Percentiles rank a stretch among this genome's conserved stretches.
Conservation (phyloP, 768 basidiomycete genomes). For the Russula abietina region DNA sequence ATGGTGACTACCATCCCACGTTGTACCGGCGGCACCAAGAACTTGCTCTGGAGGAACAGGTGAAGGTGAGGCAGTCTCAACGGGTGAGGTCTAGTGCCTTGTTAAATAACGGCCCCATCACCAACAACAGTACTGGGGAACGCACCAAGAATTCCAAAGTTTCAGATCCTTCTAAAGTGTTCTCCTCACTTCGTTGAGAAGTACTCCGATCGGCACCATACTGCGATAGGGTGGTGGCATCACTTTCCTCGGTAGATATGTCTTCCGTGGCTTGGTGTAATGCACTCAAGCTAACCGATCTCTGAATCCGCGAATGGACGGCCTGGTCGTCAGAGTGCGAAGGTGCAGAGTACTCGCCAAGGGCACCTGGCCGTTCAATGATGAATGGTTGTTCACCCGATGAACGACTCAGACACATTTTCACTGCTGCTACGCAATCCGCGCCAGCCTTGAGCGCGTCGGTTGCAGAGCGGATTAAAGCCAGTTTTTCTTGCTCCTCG, state of each 20-base stretch:
- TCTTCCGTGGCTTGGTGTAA: neutral
- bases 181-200: slow-evolving; percentile 2
- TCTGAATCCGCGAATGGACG: slow-evolving; percentile 31
- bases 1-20: slow-evolving; percentile 49
- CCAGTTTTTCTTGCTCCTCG: slow-evolving; percentile 79
- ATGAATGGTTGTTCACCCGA: slow-evolving; percentile 57
- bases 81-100: slow-evolving; percentile 11
- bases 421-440: slow-evolving; percentile 83
- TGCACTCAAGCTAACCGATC: slow-evolving; percentile 34
- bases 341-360: slow-evolving; percentile 40
- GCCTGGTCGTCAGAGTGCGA: slow-evolving; percentile 43
- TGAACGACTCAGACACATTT: slow-evolving; percentile 67
- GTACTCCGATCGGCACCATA: neutral
- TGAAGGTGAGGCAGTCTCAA: slow-evolving; percentile 44
- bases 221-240: neutral
- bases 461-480: slow-evolving; percentile 79
- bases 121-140: neutral
- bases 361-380: slow-evolving; percentile 52
- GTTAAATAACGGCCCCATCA: neutral
- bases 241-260: slow-evolving; percentile 6
- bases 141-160: slow-evolving; percentile 10
- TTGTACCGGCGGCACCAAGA: slow-evolving; percentile 52
- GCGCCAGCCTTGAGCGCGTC: slow-evolving; percentile 80
- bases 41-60: slow-evolving; percentile 43
- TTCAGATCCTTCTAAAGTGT: neutral